phyloP scores from a whole-genome alignment of 176 grass and related monocot species.

The Bolboschoenus planiculmis region DNA sequence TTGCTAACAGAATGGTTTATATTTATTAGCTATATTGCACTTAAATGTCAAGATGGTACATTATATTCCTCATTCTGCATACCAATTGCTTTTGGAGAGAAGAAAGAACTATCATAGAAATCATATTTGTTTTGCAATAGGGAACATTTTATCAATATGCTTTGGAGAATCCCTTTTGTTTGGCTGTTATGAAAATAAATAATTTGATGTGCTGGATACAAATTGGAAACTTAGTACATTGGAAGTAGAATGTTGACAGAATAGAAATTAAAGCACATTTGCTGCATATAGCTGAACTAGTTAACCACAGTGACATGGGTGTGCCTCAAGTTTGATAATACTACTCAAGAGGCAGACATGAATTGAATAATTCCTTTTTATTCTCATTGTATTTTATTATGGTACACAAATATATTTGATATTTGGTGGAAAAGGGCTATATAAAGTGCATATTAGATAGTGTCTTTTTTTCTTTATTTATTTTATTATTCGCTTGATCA shows the following conservation, averaged over 20 bases:
- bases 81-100: background rate
- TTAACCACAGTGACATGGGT: too few species aligned
- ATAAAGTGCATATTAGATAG: background rate
- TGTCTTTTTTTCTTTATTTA: background rate
- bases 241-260: background rate
- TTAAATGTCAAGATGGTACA: too few species aligned
- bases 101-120: background rate
- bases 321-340: background rate
- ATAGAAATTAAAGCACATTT: background rate
- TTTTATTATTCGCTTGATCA: background rate
- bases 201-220: background rate
- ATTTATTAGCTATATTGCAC: background rate
- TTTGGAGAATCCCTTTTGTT: background rate
- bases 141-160: background rate
- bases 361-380: background rate
- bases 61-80: background rate
- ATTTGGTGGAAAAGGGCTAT: background rate
- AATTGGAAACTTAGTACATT: background rate
- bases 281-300: background rate
- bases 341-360: background rate
- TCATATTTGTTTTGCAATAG: background rate
- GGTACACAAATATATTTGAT: background rate
- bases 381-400: background rate
- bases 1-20: background rate
- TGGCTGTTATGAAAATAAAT: background rate